phyloP scores from a whole-genome alignment of 192 early-diverging fungal genomes.

The Backusella psychrophila region DNA sequence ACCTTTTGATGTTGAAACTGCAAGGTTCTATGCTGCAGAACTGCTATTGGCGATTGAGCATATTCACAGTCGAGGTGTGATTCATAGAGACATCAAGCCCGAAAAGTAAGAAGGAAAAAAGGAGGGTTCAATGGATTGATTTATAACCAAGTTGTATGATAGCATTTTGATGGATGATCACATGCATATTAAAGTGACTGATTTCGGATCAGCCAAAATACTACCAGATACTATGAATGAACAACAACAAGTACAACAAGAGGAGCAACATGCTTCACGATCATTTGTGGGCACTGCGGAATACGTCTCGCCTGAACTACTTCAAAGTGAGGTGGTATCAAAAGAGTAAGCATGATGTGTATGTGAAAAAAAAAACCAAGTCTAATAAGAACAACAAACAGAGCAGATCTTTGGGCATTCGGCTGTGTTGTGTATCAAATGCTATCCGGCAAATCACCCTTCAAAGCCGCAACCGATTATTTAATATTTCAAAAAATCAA shows the following conservation, averaged over 20 bases:
- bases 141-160: constrained; percentile 3
- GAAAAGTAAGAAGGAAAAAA: constrained; percentile 64
- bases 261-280: constrained; percentile 41
- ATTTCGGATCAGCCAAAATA: constrained; percentile 95
- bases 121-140: not conserved
- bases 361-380: not conserved
- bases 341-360: constrained; percentile 44
- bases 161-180: constrained; percentile 84
- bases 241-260: not conserved
- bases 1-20: constrained; percentile 66
- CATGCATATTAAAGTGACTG: constrained; percentile 93
- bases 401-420: constrained; percentile 81
- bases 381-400: constrained; percentile 8
- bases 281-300: constrained; percentile 99
- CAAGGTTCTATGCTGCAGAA: constrained; percentile 87
- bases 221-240: constrained; percentile 31
- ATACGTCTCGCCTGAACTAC: constrained; percentile 96
- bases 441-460: constrained; percentile 85
- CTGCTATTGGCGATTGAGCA: constrained; percentile 85
- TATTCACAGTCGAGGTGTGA: constrained; percentile 79
- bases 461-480: constrained; percentile 94
- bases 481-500: constrained; percentile 95
- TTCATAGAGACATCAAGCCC: constrained; percentile 95
- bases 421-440: constrained; percentile 94
- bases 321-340: constrained; percentile 85